These are phyloP conservation scores for California macrophylla DNA, from an alignment of 441 rosid species.

Conservation along the genomic window DNA sequence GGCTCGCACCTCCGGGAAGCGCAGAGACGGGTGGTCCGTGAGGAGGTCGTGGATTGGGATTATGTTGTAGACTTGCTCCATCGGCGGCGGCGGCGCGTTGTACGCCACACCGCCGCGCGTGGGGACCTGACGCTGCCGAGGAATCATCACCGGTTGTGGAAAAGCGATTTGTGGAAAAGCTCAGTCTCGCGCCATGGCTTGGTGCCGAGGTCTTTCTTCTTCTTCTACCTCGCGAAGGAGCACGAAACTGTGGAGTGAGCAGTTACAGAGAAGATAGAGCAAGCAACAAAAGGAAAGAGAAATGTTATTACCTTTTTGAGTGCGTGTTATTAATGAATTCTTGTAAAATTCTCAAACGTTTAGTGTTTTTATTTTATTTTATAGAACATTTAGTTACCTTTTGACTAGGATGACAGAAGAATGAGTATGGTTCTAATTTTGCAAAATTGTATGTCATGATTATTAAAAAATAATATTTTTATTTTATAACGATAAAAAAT, in stretches of 20 bases:
- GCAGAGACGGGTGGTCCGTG: slow-evolving; percentile 23
- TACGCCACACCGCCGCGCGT: background rate
- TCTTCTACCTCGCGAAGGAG: background rate
- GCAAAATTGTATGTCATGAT: too few species aligned
- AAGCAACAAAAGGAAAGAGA: background rate
- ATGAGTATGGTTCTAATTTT: too few species aligned
- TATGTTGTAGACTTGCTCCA: slow-evolving; percentile 17
- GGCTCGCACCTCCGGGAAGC: slow-evolving; percentile 22
- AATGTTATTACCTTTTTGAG: background rate
- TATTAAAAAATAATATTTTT: too few species aligned
- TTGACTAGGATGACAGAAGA: too few species aligned
- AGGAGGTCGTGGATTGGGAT: slow-evolving; percentile 20
- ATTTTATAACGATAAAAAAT: too few species aligned
- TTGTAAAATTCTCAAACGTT: too few species aligned
- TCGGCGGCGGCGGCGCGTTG: slow-evolving; percentile 9
- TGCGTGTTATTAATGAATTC: background rate
- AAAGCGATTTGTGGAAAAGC: background rate
- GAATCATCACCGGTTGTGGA: background rate
- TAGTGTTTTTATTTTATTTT: too few species aligned
- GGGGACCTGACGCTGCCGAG: background rate
- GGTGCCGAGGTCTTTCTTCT: background rate
- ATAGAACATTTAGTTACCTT: background rate
- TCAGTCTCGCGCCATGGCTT: background rate
- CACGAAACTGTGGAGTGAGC: background rate
- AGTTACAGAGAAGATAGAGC: background rate